Conservation (phyloP, 768 basidiomycete species). For the Xanthoconium stramineum region DNA sequence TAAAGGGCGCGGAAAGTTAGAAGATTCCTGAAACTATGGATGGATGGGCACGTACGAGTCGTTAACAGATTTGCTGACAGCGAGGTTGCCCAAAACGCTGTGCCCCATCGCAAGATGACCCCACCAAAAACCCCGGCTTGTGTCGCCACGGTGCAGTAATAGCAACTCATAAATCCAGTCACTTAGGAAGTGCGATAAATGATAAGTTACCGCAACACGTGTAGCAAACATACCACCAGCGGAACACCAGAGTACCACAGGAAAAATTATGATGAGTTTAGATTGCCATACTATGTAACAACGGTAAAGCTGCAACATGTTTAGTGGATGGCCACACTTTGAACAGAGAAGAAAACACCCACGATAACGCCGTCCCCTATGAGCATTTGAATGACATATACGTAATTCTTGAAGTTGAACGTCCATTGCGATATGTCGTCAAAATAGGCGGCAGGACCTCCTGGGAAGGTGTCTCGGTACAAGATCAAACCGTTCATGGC, state of each 20-base stretch:
- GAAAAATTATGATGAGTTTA: neutral
- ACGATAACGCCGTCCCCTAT: neutral
- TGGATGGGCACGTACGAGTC: neutral
- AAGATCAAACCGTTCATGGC: neutral
- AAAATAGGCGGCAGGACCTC: neutral
- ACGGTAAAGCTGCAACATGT: neutral
- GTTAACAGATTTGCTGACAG: neutral
- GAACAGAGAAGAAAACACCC: neutral
- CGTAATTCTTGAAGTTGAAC: neutral
- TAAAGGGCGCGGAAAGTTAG: neutral
- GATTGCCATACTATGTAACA: neutral
- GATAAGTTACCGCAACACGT: neutral
- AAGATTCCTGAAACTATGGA: neutral
- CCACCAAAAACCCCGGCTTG: neutral
- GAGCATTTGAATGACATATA: neutral
- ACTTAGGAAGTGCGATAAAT: neutral
- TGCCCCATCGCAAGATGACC: neutral
- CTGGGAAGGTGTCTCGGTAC: neutral
- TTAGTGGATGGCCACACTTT: neutral
- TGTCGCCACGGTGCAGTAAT: neutral
- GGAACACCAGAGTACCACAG: neutral
- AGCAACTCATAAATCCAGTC: neutral
- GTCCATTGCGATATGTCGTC: slow-evolving; percentile 3
- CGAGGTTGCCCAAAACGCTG: neutral
- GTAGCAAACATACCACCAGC: neutral